phyloP scores from a whole-genome alignment of 768 basidiomycete species.

The Serendipita sp. region DNA sequence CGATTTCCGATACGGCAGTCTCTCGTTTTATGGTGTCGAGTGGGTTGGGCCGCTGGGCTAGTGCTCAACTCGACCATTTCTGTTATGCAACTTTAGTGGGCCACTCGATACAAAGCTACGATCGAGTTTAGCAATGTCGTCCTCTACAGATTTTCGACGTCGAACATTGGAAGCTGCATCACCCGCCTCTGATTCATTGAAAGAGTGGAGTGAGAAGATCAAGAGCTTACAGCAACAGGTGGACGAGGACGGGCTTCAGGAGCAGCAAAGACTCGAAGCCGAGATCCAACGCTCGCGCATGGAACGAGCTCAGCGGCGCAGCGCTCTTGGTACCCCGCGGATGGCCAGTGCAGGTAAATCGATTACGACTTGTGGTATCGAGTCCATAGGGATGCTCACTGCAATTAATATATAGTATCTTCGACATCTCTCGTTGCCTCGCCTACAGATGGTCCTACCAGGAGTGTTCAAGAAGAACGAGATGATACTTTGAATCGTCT shows the following conservation, averaged over 20 bases:
- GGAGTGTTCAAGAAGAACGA: slow-evolving; percentile 18
- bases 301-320: slow-evolving; percentile 24
- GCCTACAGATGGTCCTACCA: neutral
- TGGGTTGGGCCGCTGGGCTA: no score
- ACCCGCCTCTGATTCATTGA: neutral
- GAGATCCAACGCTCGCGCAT: slow-evolving; percentile 23
- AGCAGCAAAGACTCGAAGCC: slow-evolving; percentile 51
- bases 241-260: slow-evolving; percentile 65
- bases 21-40: no score
- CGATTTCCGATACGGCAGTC: no score
- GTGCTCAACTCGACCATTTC: no score
- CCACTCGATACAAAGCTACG: no score
- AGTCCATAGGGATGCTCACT: neutral
- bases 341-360: slow-evolving; percentile 8
- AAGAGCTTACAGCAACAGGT: slow-evolving; percentile 67
- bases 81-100: no score
- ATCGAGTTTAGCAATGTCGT: neutral
- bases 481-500: slow-evolving; percentile 24
- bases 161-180: neutral
- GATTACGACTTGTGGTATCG: neutral
- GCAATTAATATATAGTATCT: neutral
- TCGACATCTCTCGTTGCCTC: neutral
- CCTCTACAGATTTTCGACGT: neutral
- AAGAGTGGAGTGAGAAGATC: slow-evolving; percentile 67
- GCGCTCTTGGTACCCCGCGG: slow-evolving; percentile 32